Evolutionary conservation across 805 yeast species (phyloP).

Genomic region (Jamesozyma spencerorum): DNA sequence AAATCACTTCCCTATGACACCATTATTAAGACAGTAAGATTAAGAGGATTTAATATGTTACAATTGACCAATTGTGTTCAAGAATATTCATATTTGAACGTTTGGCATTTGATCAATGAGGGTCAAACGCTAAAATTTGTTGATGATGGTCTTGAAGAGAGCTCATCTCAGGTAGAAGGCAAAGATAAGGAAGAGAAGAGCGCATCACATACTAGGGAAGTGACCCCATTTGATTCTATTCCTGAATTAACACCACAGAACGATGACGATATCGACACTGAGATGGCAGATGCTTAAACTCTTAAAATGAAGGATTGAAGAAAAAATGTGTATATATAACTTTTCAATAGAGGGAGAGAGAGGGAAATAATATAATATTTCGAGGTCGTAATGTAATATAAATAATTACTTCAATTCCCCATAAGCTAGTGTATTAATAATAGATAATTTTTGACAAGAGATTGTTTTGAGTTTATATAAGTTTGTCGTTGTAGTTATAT

Average conservation of each 20-base stretch:
- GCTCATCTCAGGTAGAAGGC: background rate
- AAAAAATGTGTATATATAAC: too few species aligned
- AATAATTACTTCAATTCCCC: background rate
- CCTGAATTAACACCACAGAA: background rate
- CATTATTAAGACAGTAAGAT: slow-evolving; percentile 55
- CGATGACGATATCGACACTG: slow-evolving; percentile 5
- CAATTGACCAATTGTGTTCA: slow-evolving; percentile 67
- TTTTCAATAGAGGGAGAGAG: too few species aligned
- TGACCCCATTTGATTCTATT: background rate
- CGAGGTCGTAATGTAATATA: background rate
- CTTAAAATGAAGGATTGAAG: too few species aligned
- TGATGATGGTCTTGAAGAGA: slow-evolving; percentile 31
- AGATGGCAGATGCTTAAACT: slow-evolving; percentile 6
- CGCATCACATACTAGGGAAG: background rate
- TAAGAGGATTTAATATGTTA: slow-evolving; percentile 75
- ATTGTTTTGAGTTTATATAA: too few species aligned
- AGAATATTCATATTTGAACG: slow-evolving; percentile 61
- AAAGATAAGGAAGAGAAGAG: too few species aligned
- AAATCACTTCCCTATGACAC: slow-evolving; percentile 35
- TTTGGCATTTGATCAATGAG: slow-evolving; percentile 70
- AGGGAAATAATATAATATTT: too few species aligned
- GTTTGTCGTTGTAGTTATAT: too few species aligned
- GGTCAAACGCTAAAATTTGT: slow-evolving; percentile 55
- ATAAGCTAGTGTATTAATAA: background rate
- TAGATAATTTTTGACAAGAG: background rate